Evolutionary conservation across 2,329 filamentous ascomycete genomes (phyloP), one percentile per base, ranked within the genome.

Genomic region (Cadophora malorum): DNA sequence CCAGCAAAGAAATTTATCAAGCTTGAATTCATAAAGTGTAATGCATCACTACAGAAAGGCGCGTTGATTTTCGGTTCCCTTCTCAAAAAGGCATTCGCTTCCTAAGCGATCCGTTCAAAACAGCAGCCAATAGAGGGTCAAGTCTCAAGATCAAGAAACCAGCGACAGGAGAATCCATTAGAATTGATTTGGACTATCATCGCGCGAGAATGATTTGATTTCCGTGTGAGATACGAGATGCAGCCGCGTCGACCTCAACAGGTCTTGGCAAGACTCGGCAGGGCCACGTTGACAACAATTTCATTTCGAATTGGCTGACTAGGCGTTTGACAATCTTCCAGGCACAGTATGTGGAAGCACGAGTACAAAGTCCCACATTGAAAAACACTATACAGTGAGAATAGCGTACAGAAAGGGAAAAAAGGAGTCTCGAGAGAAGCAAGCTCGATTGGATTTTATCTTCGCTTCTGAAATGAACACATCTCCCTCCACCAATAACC

Each of bases 401-500:
- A 5, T 19, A 49, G 21, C 6, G 8, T 45, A 21, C 6, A 6
- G 12, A 19, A 49, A 6, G 9, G 14, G 21, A 19, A 7, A 2
- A n/a, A 21, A 33, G 8, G 31, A 9, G 23, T 28, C 45, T 64
- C 19, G 62, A 64, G 50, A 45, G 62, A 64, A 56, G 50, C 50
- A 56, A 56, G 28, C 62, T 64, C 62, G 35, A 64, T 64, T 64
- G 21, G 23, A 47, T 25, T 64, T 45, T 55, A 45, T 55, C 52
- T 55, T 16, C 45, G 62, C 33, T 64, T 58, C 52, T 35, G 28
- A 58, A 23, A 14, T 47, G 45, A 45, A 14, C 41, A 8, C 23
- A 21, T 50, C 25, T 23, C 23, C 23, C 19, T 41, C 56, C n/a
- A 55, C 52, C 28, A 55, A 55, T 21, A 19, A 33, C 33, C n/a